A percentile compares a stretch with the other conserved stretches of the same genome.
These are phyloP conservation scores for Auxenochlorella pyrenoidosa DNA, from an alignment of 139 green algal genomes.

Conservation along the genomic window DNA sequence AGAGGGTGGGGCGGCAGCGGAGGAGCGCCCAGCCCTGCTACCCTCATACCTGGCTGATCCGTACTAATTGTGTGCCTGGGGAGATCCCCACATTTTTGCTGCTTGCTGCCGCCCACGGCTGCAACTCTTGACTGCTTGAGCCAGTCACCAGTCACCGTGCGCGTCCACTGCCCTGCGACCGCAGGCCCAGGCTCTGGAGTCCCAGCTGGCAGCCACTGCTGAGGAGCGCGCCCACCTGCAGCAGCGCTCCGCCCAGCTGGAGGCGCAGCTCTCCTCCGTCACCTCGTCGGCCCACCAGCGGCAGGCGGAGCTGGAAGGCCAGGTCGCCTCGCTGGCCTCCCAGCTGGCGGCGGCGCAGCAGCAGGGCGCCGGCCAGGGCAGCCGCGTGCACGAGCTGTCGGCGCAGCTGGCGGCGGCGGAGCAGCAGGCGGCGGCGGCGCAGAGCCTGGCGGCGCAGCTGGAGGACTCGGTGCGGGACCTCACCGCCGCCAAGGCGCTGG, in stretches of 20 bases:
- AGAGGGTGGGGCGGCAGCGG: no score
- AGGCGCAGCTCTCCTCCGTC: not conserved
- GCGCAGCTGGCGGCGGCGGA: not conserved
- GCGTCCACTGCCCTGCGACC: no score
- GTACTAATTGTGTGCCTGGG: no score
- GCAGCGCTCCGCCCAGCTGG: not conserved
- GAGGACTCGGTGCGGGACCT: not conserved
- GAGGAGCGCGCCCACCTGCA: constrained; percentile 25
- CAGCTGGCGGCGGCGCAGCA: not conserved
- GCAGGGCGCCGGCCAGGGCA: not conserved
- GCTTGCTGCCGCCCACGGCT: no score
- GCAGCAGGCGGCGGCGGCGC: not conserved
- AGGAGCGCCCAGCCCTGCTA: no score
- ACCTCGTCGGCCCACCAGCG: not conserved
- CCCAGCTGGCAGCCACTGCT: not conserved
- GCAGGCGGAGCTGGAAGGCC: not conserved
- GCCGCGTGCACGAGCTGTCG: no score
- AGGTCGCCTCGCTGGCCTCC: not conserved
- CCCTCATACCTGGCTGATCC: no score
- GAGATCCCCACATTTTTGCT: no score
- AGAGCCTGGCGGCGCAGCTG: not conserved
- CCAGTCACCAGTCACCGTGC: no score
- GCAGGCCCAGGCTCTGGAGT: constrained; percentile 7
- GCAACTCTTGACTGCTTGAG: no score
- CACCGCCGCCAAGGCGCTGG: not conserved